Percentiles rank a stretch among this genome's conserved stretches.
These are phyloP conservation scores for Vigna angularis DNA, from an alignment of 306 rosid species.

Conservation along the genomic window DNA sequence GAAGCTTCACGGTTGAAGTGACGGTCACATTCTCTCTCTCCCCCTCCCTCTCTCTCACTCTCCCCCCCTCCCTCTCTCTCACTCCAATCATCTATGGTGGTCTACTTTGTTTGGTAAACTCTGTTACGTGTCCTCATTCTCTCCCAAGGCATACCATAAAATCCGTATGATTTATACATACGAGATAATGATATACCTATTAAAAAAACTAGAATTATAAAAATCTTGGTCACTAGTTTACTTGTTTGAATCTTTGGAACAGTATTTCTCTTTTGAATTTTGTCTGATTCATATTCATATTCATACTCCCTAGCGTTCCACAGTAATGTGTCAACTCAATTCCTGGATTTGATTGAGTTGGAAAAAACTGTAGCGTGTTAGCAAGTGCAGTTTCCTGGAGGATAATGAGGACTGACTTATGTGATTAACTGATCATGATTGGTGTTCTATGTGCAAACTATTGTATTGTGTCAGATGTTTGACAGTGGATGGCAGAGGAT, in stretches of 20 bases:
- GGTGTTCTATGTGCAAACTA: constrained; percentile 1
- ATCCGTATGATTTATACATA: background rate
- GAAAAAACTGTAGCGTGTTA: constrained; percentile 20
- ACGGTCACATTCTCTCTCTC: constrained; percentile 12
- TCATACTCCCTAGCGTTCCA: background rate
- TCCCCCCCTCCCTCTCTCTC: background rate
- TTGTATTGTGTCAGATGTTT: constrained; percentile 25
- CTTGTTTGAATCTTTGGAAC: background rate
- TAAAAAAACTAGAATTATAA: background rate
- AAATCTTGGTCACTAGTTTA: background rate
- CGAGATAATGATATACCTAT: background rate
- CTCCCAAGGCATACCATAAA: background rate
- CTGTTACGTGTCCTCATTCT: background rate
- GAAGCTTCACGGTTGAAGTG: constrained; percentile 63
- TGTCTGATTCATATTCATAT: constrained; percentile 3
- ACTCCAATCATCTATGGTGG: constrained; percentile 7
- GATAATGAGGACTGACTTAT: constrained; percentile 11
- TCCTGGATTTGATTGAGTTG: constrained; percentile 22
- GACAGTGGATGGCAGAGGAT: constrained; percentile 19
- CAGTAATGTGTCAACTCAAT: background rate
- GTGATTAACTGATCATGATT: background rate
- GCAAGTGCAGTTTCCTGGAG: background rate
- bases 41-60: background rate
- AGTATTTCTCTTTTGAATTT: background rate
- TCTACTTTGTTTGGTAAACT: constrained; percentile 26